A percentile compares a stretch with the other conserved stretches of the same genome.
Evolutionary conservation across 768 basidiomycete species (phyloP).

Genomic region (Boletus subcaerulescens): DNA sequence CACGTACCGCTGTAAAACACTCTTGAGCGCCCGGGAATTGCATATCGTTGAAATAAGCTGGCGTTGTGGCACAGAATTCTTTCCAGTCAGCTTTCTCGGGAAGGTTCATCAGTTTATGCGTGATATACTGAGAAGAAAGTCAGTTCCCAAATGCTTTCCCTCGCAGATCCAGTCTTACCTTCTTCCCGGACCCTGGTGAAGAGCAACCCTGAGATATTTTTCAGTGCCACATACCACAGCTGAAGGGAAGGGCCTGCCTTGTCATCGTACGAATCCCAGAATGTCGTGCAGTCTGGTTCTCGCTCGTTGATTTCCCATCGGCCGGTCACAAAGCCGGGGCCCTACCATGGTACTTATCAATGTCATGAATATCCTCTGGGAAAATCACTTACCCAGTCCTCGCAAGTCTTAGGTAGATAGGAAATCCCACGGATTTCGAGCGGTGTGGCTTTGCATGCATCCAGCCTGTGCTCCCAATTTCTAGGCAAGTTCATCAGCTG

Average conservation of each 20-base stretch:
- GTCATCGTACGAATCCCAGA: constrained; percentile 25
- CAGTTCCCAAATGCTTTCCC: neutral
- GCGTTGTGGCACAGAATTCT: constrained; percentile 36
- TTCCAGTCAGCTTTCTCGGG: constrained; percentile 27
- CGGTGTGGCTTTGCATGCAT: constrained; percentile 21
- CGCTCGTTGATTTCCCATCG: constrained; percentile 25
- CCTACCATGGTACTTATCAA: neutral
- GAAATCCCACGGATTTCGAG: constrained; percentile 22
- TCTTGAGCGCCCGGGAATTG: constrained; percentile 21
- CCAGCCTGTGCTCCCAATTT: constrained; percentile 14
- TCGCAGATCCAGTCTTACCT: constrained; percentile 4
- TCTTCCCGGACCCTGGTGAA: constrained; percentile 20
- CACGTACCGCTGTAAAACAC: constrained; percentile 16
- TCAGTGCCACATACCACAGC: neutral
- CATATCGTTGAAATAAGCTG: constrained; percentile 19
- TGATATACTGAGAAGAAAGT: constrained; percentile 21
- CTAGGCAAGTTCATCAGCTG: constrained; percentile 28
- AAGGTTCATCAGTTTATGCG: constrained; percentile 27
- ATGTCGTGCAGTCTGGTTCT: constrained; percentile 28
- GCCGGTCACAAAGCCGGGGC: constrained; percentile 21
- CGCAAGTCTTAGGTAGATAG: constrained; percentile 18
- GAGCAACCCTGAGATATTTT: constrained; percentile 20
- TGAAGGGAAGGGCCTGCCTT: constrained; percentile 13
- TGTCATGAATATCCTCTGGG: too few species aligned
- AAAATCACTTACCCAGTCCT: constrained; percentile 17